These are phyloP conservation scores for Lenwebbia sp. DNA, from an alignment of 345 rosid species.

Conservation along the genomic window DNA sequence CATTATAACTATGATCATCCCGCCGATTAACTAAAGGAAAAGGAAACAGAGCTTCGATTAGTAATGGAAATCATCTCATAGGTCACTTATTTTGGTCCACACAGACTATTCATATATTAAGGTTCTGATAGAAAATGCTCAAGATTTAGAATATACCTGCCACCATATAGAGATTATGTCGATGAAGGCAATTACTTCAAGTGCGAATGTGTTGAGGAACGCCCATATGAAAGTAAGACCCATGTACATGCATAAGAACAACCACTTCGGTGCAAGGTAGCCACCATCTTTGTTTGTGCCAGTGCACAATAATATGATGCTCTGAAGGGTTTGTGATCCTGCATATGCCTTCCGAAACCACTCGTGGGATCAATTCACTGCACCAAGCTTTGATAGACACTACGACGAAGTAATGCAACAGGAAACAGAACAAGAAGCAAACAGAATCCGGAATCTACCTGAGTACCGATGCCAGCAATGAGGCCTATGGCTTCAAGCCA, in stretches of 20 bases:
- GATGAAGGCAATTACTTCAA: slow-evolving; percentile 49
- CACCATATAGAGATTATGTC: slow-evolving; percentile 61
- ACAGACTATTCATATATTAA: neutral
- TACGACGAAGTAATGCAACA: neutral
- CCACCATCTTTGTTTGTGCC: slow-evolving; percentile 58
- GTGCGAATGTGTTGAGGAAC: slow-evolving; percentile 44
- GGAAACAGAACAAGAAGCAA: neutral
- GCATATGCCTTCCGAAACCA: slow-evolving; percentile 38
- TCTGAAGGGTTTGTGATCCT: slow-evolving; percentile 54
- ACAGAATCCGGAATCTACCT: slow-evolving; percentile 13
- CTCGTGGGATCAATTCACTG: neutral
- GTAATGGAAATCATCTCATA: neutral
- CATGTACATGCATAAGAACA: slow-evolving; percentile 48
- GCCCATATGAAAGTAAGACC: slow-evolving; percentile 52
- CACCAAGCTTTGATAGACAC: neutral
- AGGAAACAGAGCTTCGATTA: neutral
- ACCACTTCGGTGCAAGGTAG: slow-evolving; percentile 43
- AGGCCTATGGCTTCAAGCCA: slow-evolving; percentile 61
- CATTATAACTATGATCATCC: slow-evolving; percentile 40
- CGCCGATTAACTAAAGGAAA: slow-evolving; percentile 35
- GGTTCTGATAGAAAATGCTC: neutral
- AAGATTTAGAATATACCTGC: slow-evolving; percentile 30
- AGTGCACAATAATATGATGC: slow-evolving; percentile 39
- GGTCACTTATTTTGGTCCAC: neutral
- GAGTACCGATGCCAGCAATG: slow-evolving; percentile 51